Evolutionary conservation across 345 rosid species (phyloP).

Genomic region (Gossypium bickii): DNA sequence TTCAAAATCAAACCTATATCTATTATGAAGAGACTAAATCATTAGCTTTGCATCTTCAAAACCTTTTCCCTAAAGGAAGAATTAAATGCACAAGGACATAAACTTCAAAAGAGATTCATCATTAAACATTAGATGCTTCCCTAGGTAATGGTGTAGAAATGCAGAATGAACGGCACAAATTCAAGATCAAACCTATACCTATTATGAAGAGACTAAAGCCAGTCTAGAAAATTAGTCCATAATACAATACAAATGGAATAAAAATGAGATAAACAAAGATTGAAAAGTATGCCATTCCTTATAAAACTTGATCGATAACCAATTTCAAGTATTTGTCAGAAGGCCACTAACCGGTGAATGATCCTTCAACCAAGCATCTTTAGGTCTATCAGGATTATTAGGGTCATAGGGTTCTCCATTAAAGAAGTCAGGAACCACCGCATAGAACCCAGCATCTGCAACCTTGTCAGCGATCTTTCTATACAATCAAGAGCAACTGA

Average conservation of each 20-base stretch:
- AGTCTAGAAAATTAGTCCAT: background rate
- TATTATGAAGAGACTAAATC: background rate
- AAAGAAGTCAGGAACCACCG: conserved; percentile 64
- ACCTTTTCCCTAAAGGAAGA: conserved; percentile 52
- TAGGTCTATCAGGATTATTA: conserved; percentile 34
- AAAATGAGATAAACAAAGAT: background rate
- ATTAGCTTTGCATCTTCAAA: conserved; percentile 45
- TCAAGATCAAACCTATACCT: background rate
- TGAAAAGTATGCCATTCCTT: no score
- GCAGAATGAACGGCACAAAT: background rate
- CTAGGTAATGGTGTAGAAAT: background rate
- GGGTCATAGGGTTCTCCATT: conserved; percentile 55
- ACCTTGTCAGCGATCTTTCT: conserved; percentile 80
- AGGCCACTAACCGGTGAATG: conserved; percentile 55
- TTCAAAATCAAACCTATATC: background rate
- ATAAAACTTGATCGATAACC: no score
- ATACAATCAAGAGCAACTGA: conserved; percentile 11
- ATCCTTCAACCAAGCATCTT: conserved; percentile 56
- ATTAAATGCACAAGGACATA: conserved; percentile 3
- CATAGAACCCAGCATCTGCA: conserved; percentile 68
- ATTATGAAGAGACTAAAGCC: background rate
- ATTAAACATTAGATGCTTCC: background rate
- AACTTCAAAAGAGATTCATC: background rate
- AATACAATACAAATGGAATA: background rate
- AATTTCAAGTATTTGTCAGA: background rate